Base-by-base conservation (phyloP, 2,329 filamentous ascomycete species). In the Thielaviopsis euricoi region DNA sequence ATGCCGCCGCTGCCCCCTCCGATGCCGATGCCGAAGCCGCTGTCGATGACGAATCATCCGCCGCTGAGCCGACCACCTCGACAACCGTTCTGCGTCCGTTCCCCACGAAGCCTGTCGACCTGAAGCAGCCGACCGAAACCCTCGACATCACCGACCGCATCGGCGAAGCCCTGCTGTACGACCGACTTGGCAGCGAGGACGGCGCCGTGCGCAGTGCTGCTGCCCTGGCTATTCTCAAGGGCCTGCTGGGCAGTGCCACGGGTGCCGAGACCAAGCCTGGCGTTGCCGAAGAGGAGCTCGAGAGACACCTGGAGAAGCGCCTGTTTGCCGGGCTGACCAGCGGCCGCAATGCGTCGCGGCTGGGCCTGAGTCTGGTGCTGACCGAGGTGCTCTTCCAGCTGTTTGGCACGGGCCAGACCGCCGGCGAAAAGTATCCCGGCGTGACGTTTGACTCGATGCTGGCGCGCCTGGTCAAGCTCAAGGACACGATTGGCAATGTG, bases 291-390 rank as follows among this genome's bases (percentile, higher is more conserved):
- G 64, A 71, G 1, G 76, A 79, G 2, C 71, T 85, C 15, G 68
- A 75, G 63, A 72, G 79, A 60, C 81, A 85, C 64, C 71, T 85
- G 29, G 78, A 81, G 62, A 79, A 80, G 66, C 78, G 86, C 25
- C 75, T 98, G 43, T 88, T 96, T 68, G 82, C 87, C 57, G 93
- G 93, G 48, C 81, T 97, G 19, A 89, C 90, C 61, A 96, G 89
- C 68, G 85, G 89, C 57, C 83, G 89, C 59, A 95, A 95, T 72
- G 88, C 87, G 13, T 89, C 91, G 19, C 80, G 93, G 25, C 73
- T 93, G 55, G 93, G 93, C 3, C 96, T 95, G 68, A 95, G 89
- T 57, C 77, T 96, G 58, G 91, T 91, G 0, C 73, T 97, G 63
- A 86, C 89, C 0, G 90, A 96, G 69, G 73, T 94, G 9, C 68